These are phyloP conservation scores for Jaminaea rosea DNA, from an alignment of 1,284 basidiomycete genomes.

Conservation along the genomic window DNA sequence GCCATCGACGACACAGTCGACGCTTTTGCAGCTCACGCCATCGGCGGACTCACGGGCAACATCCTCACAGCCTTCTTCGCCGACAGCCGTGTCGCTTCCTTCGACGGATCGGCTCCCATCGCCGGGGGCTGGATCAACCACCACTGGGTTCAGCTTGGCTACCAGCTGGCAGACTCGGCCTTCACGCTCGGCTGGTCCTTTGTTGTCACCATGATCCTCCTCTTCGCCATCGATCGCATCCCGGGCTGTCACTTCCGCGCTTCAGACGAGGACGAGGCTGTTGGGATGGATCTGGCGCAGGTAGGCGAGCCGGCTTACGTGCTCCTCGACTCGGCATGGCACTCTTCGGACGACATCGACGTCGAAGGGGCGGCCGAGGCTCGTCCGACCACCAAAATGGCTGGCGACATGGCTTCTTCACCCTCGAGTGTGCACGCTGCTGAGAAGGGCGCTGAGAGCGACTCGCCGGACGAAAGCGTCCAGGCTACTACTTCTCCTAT, in stretches of 20 bases:
- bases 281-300: slow-evolving; percentile 86
- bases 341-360: no score
- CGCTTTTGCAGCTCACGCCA: slow-evolving; percentile 77
- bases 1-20: slow-evolving; percentile 51
- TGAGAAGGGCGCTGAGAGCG: no score
- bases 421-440: no score
- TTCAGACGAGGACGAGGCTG: slow-evolving; percentile 72
- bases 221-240: slow-evolving; percentile 86
- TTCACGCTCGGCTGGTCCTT: slow-evolving; percentile 40
- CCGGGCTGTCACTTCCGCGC: slow-evolving; percentile 72
- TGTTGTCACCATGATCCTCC: slow-evolving; percentile 57
- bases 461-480: no score
- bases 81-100: slow-evolving; percentile 69
- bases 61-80: slow-evolving; percentile 79
- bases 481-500: no score
- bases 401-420: no score
- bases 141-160: slow-evolving; percentile 62
- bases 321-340: no score
- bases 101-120: slow-evolving; percentile 68
- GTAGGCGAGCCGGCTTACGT: slow-evolving; percentile 61
- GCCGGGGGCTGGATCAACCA: slow-evolving; percentile 75
- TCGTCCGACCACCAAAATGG: no score
- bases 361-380: no score
- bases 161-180: slow-evolving; percentile 74
- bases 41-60: slow-evolving; percentile 83